Evolutionary conservation across 176 grass and related monocot species (phyloP).

Genomic region (Ensete ventricosum): DNA sequence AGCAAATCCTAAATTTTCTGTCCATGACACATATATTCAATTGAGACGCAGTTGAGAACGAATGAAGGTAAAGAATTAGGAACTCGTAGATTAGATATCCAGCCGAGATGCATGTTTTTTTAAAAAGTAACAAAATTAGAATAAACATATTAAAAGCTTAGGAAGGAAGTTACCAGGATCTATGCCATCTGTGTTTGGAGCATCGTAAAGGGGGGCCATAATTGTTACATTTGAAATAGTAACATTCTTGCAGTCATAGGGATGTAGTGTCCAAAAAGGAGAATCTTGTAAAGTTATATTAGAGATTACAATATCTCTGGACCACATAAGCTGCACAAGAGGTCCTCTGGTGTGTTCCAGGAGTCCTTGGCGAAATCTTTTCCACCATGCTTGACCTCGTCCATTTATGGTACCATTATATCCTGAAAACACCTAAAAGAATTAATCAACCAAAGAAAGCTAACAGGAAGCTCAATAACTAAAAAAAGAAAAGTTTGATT

Average conservation of each 20-base stretch:
- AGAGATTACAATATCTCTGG: slow-evolving; percentile 61
- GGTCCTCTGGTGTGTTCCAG: slow-evolving; percentile 77
- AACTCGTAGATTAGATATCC: background rate
- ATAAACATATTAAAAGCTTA: slow-evolving; percentile 7
- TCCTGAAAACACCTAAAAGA: slow-evolving; percentile 30
- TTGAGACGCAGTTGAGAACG: background rate
- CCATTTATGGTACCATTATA: slow-evolving; percentile 93
- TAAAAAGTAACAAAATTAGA: too few relatives aligned
- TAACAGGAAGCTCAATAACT: background rate
- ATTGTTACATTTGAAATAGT: slow-evolving; percentile 69
- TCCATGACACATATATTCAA: background rate
- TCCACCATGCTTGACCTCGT: slow-evolving; percentile 76
- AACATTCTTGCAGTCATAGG: slow-evolving; percentile 74
- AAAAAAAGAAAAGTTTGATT: background rate
- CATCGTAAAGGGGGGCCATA: slow-evolving; percentile 51
- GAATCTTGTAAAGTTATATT: slow-evolving; percentile 70
- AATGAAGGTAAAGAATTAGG: background rate
- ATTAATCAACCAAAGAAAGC: background rate
- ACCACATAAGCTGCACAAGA: slow-evolving; percentile 79
- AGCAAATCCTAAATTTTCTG: background rate
- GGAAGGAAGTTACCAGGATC: slow-evolving; percentile 52
- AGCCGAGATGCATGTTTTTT: background rate
- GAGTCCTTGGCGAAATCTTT: slow-evolving; percentile 48
- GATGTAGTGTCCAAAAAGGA: slow-evolving; percentile 95
- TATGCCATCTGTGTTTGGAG: slow-evolving; percentile 96